A percentile compares a stretch with the other conserved stretches of the same genome.
Evolutionary conservation across 306 rosid genomes (phyloP).

Genomic region (Ziziphus jujuba): DNA sequence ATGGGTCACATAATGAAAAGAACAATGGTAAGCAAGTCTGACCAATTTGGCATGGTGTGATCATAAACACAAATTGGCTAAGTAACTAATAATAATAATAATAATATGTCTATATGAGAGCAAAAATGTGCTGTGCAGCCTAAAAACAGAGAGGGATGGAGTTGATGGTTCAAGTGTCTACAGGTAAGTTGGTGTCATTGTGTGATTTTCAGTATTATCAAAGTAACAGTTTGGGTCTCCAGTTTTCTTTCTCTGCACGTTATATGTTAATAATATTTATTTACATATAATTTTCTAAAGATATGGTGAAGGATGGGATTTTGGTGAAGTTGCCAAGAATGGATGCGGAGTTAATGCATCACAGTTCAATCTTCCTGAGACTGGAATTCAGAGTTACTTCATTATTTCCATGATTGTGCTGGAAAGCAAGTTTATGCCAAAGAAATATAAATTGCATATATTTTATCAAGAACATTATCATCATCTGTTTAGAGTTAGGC

Average conservation of each 20-base stretch:
- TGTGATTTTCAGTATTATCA: neutral
- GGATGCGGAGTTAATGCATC: conserved; percentile 94
- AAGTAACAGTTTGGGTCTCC: neutral
- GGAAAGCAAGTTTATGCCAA: conserved; percentile 6
- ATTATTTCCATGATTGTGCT: conserved; percentile 4
- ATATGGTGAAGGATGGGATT: conserved; percentile 99
- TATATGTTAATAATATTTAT: conserved; percentile 21
- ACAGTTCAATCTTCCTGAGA: conserved; percentile 74
- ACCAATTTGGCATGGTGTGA: conserved; percentile 2
- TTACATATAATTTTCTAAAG: conserved; percentile 31
- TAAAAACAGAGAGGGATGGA: conserved; percentile 68
- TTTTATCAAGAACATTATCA: neutral
- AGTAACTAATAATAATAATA: conserved; percentile 16
- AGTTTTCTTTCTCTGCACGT: conserved; percentile 18
- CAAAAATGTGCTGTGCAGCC: conserved; percentile 51
- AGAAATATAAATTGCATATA: neutral
- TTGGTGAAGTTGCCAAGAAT: conserved; percentile 92
- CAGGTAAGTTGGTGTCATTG: conserved; percentile 52
- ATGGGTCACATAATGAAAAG: too few species aligned
- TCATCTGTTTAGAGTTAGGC: neutral
- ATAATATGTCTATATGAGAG: conserved; percentile 55
- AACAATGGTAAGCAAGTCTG: conserved; percentile 67
- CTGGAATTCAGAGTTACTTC: conserved; percentile 87
- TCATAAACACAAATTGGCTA: neutral
- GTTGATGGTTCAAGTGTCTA: conserved; percentile 89